Evolutionary conservation across 768 basidiomycete species (phyloP).

Genomic region (Brasilioporus rufonigricans): DNA sequence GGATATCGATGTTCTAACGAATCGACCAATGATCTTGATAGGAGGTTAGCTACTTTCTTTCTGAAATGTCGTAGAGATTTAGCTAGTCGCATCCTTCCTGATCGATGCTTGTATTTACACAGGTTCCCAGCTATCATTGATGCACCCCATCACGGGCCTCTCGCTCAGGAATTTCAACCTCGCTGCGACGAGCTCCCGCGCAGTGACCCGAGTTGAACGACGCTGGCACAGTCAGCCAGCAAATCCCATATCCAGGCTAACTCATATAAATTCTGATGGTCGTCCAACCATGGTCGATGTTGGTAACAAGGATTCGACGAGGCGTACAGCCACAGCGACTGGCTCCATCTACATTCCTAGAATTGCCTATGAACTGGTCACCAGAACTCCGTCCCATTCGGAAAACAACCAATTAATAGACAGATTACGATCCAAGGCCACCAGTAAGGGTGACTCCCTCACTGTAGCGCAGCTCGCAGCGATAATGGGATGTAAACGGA

Average conservation of each 20-base stretch:
- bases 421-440: slow-evolving; percentile 47
- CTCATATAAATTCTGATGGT: slow-evolving; percentile 72
- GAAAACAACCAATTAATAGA: slow-evolving; percentile 21
- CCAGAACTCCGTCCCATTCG: slow-evolving; percentile 19
- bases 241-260: slow-evolving; percentile 36
- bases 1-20: slow-evolving; percentile 69
- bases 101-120: slow-evolving; percentile 22
- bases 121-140: slow-evolving; percentile 14
- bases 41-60: slow-evolving; percentile 74
- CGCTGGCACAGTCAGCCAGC: slow-evolving; percentile 22
- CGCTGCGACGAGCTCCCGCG: neutral
- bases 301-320: slow-evolving; percentile 55
- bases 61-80: slow-evolving; percentile 15
- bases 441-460: slow-evolving; percentile 66
- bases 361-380: slow-evolving; percentile 64
- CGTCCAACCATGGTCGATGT: slow-evolving; percentile 85
- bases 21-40: slow-evolving; percentile 90
- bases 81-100: slow-evolving; percentile 21
- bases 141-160: neutral
- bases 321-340: slow-evolving; percentile 69
- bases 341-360: slow-evolving; percentile 70
- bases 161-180: neutral
- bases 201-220: slow-evolving; percentile 12
- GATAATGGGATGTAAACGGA: slow-evolving; percentile 86
- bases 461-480: slow-evolving; percentile 81